Conservation (phyloP, 129 eudicot species). For the Glebionis coronaria region DNA sequence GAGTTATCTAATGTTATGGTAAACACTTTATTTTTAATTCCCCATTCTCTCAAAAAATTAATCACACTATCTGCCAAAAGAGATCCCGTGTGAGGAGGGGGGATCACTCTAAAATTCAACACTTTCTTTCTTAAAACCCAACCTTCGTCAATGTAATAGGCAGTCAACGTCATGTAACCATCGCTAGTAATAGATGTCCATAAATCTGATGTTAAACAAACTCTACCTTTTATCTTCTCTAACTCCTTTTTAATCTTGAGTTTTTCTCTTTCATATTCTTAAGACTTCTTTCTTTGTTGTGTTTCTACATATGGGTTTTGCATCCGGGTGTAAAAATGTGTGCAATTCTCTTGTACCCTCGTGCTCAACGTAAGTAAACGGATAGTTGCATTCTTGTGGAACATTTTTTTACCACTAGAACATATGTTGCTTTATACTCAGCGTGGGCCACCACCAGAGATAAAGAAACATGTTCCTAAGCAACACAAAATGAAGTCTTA, state of each 20-base stretch:
- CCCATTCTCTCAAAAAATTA: background rate
- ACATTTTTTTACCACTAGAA: too few relatives aligned
- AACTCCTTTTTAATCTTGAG: background rate
- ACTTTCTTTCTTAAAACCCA: background rate
- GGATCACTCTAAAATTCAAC: background rate
- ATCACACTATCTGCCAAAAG: background rate
- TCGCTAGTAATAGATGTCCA: background rate
- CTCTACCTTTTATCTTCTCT: background rate
- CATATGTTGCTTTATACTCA: too few relatives aligned
- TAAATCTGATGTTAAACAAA: background rate
- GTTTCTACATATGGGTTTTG: background rate
- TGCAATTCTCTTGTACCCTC: background rate
- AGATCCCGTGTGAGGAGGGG: background rate
- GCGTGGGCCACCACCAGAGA: too few relatives aligned
- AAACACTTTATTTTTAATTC: background rate
- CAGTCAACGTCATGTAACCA: background rate
- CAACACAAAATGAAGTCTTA: too few relatives aligned
- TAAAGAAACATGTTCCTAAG: too few relatives aligned
- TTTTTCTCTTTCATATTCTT: background rate
- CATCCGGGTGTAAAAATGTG: background rate
- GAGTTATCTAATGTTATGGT: background rate
- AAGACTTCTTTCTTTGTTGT: background rate
- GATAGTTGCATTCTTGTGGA: too few relatives aligned
- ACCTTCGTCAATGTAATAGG: background rate
- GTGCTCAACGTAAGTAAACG: background rate